Conservation (phyloP, 352 stramenopile species). For the Globisporangium radiosum region DNA sequence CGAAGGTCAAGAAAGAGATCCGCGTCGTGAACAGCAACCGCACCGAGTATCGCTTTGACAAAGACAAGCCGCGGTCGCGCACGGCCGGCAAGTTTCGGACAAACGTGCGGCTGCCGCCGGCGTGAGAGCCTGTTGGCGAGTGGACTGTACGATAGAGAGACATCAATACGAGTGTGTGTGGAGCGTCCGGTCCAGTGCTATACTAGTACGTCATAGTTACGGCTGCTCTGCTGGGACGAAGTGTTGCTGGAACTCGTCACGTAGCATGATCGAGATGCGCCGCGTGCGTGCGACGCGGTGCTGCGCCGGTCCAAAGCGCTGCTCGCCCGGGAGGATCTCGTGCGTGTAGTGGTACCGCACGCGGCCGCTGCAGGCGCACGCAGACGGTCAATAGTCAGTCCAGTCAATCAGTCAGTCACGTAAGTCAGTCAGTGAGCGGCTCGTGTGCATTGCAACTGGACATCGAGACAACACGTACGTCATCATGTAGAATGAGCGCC, state of each 20-base stretch:
- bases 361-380: constrained; percentile 27
- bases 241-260: no score
- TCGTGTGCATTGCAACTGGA: no score
- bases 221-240: no score
- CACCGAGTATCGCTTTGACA: constrained; percentile 66
- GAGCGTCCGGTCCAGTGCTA: no score
- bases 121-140: constrained; percentile 1
- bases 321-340: constrained; percentile 65
- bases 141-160: constrained; percentile 13
- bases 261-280: no score
- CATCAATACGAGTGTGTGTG: no score
- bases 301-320: constrained; percentile 7
- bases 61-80: constrained; percentile 41
- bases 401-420: background rate
- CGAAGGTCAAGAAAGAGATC: constrained; percentile 58
- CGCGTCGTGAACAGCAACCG: constrained; percentile 76
- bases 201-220: no score
- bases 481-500: constrained; percentile 86
- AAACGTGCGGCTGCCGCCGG: constrained; percentile 55
- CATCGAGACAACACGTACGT: constrained; percentile 29
- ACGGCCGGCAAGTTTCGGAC: constrained; percentile 47
- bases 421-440: background rate
- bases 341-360: constrained; percentile 85
- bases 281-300: no score
- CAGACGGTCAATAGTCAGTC: no score